Conservation (phyloP, 1,284 basidiomycete species). For the Sutorius eximius region DNA sequence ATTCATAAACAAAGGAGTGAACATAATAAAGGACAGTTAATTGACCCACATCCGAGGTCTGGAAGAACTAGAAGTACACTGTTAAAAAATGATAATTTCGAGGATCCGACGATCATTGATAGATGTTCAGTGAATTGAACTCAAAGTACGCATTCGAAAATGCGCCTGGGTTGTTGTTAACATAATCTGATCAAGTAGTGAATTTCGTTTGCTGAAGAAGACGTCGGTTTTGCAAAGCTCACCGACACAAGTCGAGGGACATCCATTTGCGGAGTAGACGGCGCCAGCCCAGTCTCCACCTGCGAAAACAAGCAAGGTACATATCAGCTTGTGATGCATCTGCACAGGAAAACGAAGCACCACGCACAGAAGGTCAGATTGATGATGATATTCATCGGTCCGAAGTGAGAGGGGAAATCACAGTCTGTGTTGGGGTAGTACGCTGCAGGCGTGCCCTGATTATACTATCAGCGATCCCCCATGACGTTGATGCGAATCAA, state of each 20-base stretch:
- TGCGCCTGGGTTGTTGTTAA: slow-evolving; percentile 14
- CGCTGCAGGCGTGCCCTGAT: slow-evolving; percentile 24
- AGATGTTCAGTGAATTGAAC: slow-evolving; percentile 29
- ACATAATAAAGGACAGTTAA: not conserved
- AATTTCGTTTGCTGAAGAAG: not conserved
- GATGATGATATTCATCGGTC: slow-evolving; percentile 25
- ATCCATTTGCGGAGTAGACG: slow-evolving; percentile 32
- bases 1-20: not conserved
- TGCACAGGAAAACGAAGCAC: not conserved
- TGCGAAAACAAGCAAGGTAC: slow-evolving; percentile 13
- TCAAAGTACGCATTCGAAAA: slow-evolving; percentile 29
- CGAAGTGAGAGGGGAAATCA: slow-evolving; percentile 19
- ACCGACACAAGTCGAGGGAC: slow-evolving; percentile 37
- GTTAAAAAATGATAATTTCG: fast-evolving
- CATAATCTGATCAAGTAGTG: slow-evolving; percentile 11
- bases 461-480: not conserved
- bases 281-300: slow-evolving; percentile 46
- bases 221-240: slow-evolving; percentile 10
- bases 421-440: slow-evolving; percentile 22
- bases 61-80: not conserved
- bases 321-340: not conserved
- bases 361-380: slow-evolving; percentile 31
- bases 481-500: not conserved
- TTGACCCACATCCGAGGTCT: not conserved
- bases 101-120: slow-evolving; percentile 7